Percentiles rank a stretch among this genome's conserved stretches.
These are phyloP conservation scores for Gossypioides kirkii DNA, from an alignment of 345 rosid species.

Conservation along the genomic window DNA sequence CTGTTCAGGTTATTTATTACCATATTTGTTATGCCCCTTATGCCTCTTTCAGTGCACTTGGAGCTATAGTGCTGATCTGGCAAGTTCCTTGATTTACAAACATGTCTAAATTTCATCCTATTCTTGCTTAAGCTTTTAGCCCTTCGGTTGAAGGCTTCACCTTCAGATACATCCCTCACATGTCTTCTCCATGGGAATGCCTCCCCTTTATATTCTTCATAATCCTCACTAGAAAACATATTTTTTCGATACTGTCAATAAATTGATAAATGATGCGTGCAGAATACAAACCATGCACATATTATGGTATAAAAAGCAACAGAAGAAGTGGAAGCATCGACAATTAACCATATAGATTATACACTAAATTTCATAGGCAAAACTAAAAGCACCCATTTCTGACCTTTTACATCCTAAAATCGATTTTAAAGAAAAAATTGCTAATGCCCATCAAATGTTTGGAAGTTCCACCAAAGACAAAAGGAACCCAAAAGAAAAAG, in stretches of 20 bases:
- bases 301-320: not conserved
- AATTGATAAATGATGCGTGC: not conserved
- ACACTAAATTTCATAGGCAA: not conserved
- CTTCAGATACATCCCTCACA: conserved; percentile 42
- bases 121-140: conserved; percentile 38
- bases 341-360: not conserved
- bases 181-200: conserved; percentile 81
- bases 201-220: conserved; percentile 44
- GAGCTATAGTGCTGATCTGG: conserved; percentile 43
- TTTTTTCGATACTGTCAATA: conserved; percentile 2
- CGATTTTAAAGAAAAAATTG: not conserved
- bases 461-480: not conserved
- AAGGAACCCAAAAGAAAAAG: not conserved
- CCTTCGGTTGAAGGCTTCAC: conserved; percentile 39
- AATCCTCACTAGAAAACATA: conserved; percentile 57
- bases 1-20: conserved; percentile 28
- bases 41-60: conserved; percentile 39
- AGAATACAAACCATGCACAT: conserved; percentile 1
- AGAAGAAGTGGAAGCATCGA: conserved; percentile 8
- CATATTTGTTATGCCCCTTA: conserved; percentile 41
- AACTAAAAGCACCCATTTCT: not conserved
- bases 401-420: not conserved
- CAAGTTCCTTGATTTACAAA: conserved; percentile 37
- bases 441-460: not conserved
- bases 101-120: conserved; percentile 26